These are phyloP conservation scores for Microstroma glucosiphilum DNA, from an alignment of 1,284 basidiomycete species.

Conservation along the genomic window DNA sequence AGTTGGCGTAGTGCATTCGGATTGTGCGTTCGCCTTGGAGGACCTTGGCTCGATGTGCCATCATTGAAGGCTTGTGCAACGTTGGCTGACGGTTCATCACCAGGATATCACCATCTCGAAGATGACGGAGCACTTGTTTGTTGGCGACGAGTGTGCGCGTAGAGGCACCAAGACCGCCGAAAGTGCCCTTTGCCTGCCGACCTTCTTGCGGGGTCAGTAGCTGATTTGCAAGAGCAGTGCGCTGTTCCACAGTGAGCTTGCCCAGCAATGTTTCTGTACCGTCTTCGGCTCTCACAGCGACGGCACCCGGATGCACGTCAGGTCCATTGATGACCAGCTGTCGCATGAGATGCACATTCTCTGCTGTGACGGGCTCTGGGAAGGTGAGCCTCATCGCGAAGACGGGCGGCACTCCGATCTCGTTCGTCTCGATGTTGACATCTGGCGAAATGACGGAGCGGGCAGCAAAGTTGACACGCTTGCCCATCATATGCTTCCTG, in stretches of 20 bases:
- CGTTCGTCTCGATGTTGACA: slow-evolving; percentile 98
- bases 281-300: slow-evolving; percentile 91
- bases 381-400: slow-evolving; percentile 96
- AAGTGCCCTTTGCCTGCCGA: slow-evolving; percentile 46
- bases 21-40: slow-evolving; percentile 96
- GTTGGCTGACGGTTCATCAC: slow-evolving; percentile 98
- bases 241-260: slow-evolving; percentile 73
- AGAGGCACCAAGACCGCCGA: slow-evolving; percentile 41
- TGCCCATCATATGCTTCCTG: slow-evolving; percentile 99
- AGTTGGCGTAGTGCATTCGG: slow-evolving; percentile 99
- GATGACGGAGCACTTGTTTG: slow-evolving; percentile 95
- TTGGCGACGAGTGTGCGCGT: slow-evolving; percentile 60
- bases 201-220: slow-evolving; percentile 81
- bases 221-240: slow-evolving; percentile 94
- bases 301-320: slow-evolving; percentile 82
- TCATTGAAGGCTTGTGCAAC: slow-evolving; percentile 99
- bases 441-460: slow-evolving; percentile 99
- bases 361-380: slow-evolving; percentile 89
- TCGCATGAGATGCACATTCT: slow-evolving; percentile 82
- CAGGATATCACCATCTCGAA: slow-evolving; percentile 89
- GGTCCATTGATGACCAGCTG: slow-evolving; percentile 89
- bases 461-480: slow-evolving; percentile 98
- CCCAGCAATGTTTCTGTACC: slow-evolving; percentile 56
- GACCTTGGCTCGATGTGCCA: slow-evolving; percentile 91
- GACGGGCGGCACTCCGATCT: slow-evolving; percentile 95